Percentiles rank a stretch among this genome's conserved stretches.
These are phyloP conservation scores for Diplocarpon mali DNA, from an alignment of 2,329 filamentous ascomycete species.

Conservation along the genomic window DNA sequence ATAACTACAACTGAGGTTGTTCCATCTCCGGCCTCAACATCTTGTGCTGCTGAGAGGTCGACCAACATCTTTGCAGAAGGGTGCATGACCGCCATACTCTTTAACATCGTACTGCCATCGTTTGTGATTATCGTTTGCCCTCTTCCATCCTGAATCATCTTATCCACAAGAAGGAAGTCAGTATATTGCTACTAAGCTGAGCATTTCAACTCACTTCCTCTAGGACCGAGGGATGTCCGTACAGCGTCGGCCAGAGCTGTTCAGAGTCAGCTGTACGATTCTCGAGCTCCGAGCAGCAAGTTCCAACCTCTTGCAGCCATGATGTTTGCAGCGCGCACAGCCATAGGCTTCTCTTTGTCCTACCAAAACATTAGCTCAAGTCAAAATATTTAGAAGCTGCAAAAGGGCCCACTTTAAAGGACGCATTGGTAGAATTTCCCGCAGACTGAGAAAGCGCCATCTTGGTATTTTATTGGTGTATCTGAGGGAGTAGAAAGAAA, in stretches of 20 bases:
- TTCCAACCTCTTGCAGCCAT: conserved; percentile 80
- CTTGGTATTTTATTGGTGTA: conserved; percentile 24
- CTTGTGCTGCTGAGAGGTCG: conserved; percentile 90
- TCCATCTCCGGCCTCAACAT: conserved; percentile 96
- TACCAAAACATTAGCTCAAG: conserved; percentile 28
- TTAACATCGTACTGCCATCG: conserved; percentile 98
- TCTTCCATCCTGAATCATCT: conserved; percentile 52
- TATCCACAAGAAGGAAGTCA: background rate
- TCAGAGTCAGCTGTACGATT: background rate
- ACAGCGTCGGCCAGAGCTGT: conserved; percentile 94
- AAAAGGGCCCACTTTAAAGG: conserved; percentile 46
- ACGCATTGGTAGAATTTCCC: conserved; percentile 44
- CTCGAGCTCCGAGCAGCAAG: background rate
- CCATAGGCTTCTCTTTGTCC: conserved; percentile 97
- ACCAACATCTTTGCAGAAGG: conserved; percentile 99
- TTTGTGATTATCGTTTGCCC: conserved; percentile 99
- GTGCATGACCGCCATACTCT: conserved; percentile 98
- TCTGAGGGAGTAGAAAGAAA: conserved; percentile 8
- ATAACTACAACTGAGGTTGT: conserved; percentile 98
- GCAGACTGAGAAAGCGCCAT: conserved; percentile 33
- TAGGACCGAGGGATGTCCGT: conserved; percentile 86
- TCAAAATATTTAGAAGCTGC: conserved; percentile 13
- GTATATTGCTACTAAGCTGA: background rate
- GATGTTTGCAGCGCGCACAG: conserved; percentile 92
- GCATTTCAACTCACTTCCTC: conserved; percentile 47